These are phyloP conservation scores for Neonectria neomacrospora DNA, from an alignment of 2,329 filamentous ascomycete species.

Conservation along the genomic window DNA sequence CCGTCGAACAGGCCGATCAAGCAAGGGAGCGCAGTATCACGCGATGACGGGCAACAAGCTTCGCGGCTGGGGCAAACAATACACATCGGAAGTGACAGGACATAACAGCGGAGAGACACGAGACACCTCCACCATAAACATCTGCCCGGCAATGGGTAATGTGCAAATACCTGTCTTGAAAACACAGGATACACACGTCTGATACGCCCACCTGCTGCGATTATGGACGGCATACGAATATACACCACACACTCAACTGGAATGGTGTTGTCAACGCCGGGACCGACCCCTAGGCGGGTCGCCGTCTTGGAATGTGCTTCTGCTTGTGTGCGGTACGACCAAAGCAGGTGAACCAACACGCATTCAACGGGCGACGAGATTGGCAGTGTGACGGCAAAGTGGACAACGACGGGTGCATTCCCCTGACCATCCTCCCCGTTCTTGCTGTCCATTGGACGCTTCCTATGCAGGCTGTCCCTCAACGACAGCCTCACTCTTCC, in stretches of 20 bases:
- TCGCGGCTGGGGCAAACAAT: constrained; percentile 14
- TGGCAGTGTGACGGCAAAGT: constrained; percentile 36
- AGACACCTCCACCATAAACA: not conserved
- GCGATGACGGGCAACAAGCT: constrained; percentile 1
- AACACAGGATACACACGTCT: constrained; percentile 4
- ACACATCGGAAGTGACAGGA: constrained; percentile 9
- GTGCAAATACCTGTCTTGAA: constrained; percentile 15
- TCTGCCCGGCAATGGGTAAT: constrained; percentile 5
- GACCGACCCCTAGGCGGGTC: not conserved
- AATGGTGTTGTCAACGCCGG: constrained; percentile 5
- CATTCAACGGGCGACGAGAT: constrained; percentile 39
- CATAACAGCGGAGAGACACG: constrained; percentile 4
- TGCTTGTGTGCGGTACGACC: constrained; percentile 4
- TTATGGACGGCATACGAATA: not conserved
- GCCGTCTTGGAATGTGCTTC: constrained; percentile 19
- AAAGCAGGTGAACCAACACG: constrained; percentile 29
- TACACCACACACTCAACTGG: not conserved
- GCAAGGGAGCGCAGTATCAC: constrained; percentile 21
- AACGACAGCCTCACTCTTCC: constrained; percentile 41
- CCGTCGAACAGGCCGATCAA: constrained; percentile 9
- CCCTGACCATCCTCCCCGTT: constrained; percentile 16
- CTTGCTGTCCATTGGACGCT: constrained; percentile 37
- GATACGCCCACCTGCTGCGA: constrained; percentile 5
- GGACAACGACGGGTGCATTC: constrained; percentile 38
- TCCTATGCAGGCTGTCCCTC: constrained; percentile 34